Percentiles rank a stretch among this genome's conserved stretches.
phyloP scores from a whole-genome alignment of 1,139 yeast species.

The Geotrichum cucujoidarum region DNA sequence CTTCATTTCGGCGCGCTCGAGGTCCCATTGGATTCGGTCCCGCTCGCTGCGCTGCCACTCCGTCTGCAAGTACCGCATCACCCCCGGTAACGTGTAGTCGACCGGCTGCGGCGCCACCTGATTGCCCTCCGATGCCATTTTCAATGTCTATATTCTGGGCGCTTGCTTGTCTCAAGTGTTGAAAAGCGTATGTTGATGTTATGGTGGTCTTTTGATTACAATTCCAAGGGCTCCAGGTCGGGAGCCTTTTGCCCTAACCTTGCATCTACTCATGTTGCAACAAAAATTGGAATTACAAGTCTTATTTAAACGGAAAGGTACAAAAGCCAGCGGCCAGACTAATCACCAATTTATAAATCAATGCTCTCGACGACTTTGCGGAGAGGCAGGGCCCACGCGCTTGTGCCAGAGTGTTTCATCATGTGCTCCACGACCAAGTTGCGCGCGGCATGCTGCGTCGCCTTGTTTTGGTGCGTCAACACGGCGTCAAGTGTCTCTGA shows the following conservation, averaged over 20 bases:
- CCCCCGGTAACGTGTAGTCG: slow-evolving; percentile 43
- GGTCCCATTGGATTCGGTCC: slow-evolving; percentile 53
- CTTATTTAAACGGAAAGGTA: not conserved
- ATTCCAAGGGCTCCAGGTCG: too few relatives aligned
- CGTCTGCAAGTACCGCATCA: slow-evolving; percentile 53
- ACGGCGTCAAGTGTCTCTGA: slow-evolving; percentile 22
- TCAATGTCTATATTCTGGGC: too few relatives aligned
- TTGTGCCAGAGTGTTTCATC: slow-evolving; percentile 48
- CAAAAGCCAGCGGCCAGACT: not conserved
- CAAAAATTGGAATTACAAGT: too few relatives aligned
- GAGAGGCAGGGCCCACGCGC: slow-evolving; percentile 53
- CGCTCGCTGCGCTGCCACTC: slow-evolving; percentile 56
- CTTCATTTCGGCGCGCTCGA: slow-evolving; percentile 51
- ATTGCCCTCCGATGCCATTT: not conserved
- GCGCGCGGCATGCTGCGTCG: slow-evolving; percentile 25
- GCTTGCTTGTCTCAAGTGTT: too few relatives aligned
- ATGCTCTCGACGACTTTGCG: slow-evolving; percentile 43
- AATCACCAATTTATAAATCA: not conserved
- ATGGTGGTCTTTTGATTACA: too few relatives aligned
- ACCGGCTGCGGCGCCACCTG: slow-evolving; percentile 23
- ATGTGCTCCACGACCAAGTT: slow-evolving; percentile 43
- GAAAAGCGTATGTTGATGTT: too few relatives aligned
- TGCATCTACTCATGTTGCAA: too few relatives aligned
- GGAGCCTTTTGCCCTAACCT: not conserved
- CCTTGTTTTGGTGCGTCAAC: slow-evolving; percentile 17